These are phyloP conservation scores for Solanum piurae DNA, from an alignment of 257 asterid genomes.

Conservation along the genomic window DNA sequence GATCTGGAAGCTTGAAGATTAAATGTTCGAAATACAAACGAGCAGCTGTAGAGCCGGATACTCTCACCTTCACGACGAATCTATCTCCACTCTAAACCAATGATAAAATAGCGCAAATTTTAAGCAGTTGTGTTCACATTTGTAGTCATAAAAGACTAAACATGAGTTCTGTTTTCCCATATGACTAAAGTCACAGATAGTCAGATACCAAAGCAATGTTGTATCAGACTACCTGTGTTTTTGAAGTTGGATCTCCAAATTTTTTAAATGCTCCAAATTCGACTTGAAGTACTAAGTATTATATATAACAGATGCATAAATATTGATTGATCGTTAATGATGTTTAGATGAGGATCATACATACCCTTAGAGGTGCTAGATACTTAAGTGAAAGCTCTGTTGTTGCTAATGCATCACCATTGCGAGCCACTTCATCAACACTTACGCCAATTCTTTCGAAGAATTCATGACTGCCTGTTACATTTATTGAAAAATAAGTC, in stretches of 20 bases:
- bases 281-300: no score
- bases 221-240: no score
- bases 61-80: conserved; percentile 63
- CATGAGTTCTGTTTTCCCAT: background rate
- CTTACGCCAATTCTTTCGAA: conserved; percentile 48
- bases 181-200: background rate
- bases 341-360: conserved; percentile 10
- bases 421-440: conserved; percentile 63
- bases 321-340: background rate
- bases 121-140: background rate
- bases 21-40: conserved; percentile 67
- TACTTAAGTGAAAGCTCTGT: conserved; percentile 72
- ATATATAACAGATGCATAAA: no score
- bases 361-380: conserved; percentile 76
- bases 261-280: no score
- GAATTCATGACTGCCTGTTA: conserved; percentile 84
- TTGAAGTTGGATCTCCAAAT: no score
- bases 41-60: conserved; percentile 49
- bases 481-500: background rate
- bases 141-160: background rate
- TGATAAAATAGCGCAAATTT: background rate
- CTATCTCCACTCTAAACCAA: conserved; percentile 71
- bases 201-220: no score
- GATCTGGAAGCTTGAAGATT: conserved; percentile 59
- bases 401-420: conserved; percentile 65